These are phyloP conservation scores for Fragilariopsis cylindrus DNA, from an alignment of 108 stramenopile genomes.

Conservation along the genomic window DNA sequence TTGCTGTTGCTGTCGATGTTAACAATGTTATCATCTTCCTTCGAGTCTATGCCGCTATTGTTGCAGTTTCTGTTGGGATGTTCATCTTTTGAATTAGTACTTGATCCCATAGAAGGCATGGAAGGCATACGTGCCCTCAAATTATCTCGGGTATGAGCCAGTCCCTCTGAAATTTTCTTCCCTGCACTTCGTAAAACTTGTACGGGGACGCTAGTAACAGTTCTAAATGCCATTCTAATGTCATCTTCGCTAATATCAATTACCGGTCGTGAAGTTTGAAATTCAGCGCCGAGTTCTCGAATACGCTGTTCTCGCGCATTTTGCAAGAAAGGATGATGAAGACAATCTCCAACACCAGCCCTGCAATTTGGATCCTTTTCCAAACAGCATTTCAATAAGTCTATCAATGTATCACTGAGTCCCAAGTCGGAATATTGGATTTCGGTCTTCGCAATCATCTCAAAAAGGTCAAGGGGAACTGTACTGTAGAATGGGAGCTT, in stretches of 20 bases:
- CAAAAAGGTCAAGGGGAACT: conserved; percentile 65
- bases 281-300: conserved; percentile 30
- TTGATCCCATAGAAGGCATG: conserved; percentile 8
- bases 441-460: conserved; percentile 55
- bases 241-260: conserved; percentile 44
- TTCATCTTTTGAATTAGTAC: background rate
- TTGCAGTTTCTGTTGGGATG: background rate
- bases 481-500: conserved; percentile 82
- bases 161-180: conserved; percentile 41
- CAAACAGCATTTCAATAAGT: conserved; percentile 60
- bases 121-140: conserved; percentile 8
- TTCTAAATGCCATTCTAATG: conserved; percentile 44
- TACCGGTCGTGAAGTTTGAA: conserved; percentile 24
- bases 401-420: conserved; percentile 54
- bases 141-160: conserved; percentile 30
- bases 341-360: conserved; percentile 84
- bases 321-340: conserved; percentile 70
- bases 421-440: conserved; percentile 47
- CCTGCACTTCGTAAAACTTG: conserved; percentile 43
- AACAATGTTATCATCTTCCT: background rate
- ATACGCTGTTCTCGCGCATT: conserved; percentile 58
- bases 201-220: conserved; percentile 44
- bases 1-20: background rate
- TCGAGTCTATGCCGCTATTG: background rate
- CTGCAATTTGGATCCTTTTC: conserved; percentile 68